Percentiles rank a stretch among this genome's conserved stretches.
Evolutionary conservation across 2,329 filamentous ascomycete genomes (phyloP).

Genomic region (Colletotrichum liriopes): DNA sequence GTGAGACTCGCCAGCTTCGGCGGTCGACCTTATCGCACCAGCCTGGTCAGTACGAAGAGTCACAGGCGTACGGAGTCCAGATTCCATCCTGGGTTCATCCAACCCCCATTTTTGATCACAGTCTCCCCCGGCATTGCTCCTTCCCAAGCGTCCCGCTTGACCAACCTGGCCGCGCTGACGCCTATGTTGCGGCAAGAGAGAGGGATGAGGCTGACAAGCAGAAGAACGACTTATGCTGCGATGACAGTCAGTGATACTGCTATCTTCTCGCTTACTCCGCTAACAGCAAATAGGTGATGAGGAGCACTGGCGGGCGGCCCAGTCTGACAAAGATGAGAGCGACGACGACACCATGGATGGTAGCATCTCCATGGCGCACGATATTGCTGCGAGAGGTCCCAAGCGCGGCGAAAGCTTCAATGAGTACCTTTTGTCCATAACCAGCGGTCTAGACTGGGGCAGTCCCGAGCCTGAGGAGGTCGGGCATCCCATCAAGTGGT

Average conservation of each 20-base stretch:
- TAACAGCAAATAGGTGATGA: neutral
- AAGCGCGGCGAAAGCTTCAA: slow-evolving; percentile 19
- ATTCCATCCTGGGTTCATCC: slow-evolving; percentile 34
- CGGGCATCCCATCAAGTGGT: slow-evolving; percentile 3
- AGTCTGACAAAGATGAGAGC: neutral
- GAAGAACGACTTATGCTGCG: neutral
- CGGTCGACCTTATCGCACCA: slow-evolving; percentile 26
- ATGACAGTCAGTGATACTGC: neutral
- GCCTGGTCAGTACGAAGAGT: slow-evolving; percentile 48
- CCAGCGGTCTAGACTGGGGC: slow-evolving; percentile 26
- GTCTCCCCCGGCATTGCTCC: slow-evolving; percentile 46
- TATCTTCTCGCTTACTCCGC: neutral
- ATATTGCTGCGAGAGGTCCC: neutral
- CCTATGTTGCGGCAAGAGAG: slow-evolving; percentile 16
- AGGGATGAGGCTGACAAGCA: neutral
- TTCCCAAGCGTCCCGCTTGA: slow-evolving; percentile 47
- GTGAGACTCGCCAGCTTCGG: slow-evolving; percentile 13
- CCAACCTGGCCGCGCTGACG: slow-evolving; percentile 43
- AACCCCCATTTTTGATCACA: slow-evolving; percentile 47
- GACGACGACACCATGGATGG: neutral
- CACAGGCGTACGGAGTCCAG: slow-evolving; percentile 18
- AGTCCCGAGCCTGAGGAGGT: slow-evolving; percentile 22
- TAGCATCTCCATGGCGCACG: neutral
- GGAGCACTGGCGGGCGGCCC: neutral
- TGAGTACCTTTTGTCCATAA: neutral